Evolutionary conservation across 2,329 filamentous ascomycete genomes (phyloP).

Genomic region (Microdochium trichocladiopsis): DNA sequence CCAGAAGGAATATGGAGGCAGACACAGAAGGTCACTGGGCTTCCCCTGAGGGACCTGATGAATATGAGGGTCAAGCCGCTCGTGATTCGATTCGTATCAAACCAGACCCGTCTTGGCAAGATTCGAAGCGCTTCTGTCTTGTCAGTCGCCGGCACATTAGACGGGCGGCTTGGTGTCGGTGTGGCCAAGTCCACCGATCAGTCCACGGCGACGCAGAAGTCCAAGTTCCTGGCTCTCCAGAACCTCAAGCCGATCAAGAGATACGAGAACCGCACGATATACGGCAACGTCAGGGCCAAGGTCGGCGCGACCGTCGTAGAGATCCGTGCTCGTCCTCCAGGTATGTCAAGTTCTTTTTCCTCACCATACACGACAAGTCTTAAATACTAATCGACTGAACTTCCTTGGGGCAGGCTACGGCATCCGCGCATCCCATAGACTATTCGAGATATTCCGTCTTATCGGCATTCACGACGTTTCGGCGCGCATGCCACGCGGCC

Average conservation of each 20-base stretch:
- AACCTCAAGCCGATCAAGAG: slow-evolving; percentile 90
- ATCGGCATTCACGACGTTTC: slow-evolving; percentile 84
- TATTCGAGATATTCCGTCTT: slow-evolving; percentile 89
- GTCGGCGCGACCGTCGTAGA: slow-evolving; percentile 81
- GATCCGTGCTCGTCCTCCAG: slow-evolving; percentile 77
- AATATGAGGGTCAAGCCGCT: slow-evolving; percentile 63
- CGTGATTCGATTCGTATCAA: slow-evolving; percentile 67
- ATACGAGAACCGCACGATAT: slow-evolving; percentile 91
- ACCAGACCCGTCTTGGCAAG: slow-evolving; percentile 96
- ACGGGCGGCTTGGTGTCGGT: slow-evolving; percentile 81
- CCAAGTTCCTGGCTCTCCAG: slow-evolving; percentile 72
- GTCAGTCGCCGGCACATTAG: slow-evolving; percentile 77
- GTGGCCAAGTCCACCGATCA: slow-evolving; percentile 80
- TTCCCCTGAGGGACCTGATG: slow-evolving; percentile 44
- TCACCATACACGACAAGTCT: neutral
- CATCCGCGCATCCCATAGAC: slow-evolving; percentile 80
- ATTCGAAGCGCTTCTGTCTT: slow-evolving; percentile 70
- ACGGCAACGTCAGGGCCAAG: slow-evolving; percentile 76
- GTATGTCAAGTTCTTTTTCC: slow-evolving; percentile 47
- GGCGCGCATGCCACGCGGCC: slow-evolving; percentile 72
- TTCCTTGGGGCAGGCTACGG: slow-evolving; percentile 65
- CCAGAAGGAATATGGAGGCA: slow-evolving; percentile 41
- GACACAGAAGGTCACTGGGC: slow-evolving; percentile 47
- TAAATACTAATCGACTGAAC: neutral
- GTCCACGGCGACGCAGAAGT: slow-evolving; percentile 61